phyloP scores from a whole-genome alignment of 495 filamentous ascomycete species.

The Penicillium coffeae region DNA sequence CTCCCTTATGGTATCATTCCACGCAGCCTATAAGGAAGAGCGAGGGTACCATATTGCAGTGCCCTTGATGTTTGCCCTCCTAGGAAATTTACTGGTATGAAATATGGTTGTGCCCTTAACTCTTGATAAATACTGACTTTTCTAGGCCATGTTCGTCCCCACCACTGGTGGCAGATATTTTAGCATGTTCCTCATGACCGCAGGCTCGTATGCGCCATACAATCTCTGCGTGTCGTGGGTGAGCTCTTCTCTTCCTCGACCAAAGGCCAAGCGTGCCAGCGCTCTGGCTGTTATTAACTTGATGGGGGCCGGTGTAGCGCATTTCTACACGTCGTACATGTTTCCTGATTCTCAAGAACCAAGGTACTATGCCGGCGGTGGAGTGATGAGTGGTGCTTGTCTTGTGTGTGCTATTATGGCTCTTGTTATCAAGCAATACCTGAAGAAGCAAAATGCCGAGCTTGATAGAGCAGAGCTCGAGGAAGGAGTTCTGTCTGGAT shows the following conservation, averaged over 20 bases:
- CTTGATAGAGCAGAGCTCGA: slow-evolving; percentile 8
- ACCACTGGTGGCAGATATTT: slow-evolving; percentile 7
- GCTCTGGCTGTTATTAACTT: slow-evolving; percentile 5
- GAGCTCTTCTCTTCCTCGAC: slow-evolving; percentile 6
- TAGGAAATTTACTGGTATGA: slow-evolving; percentile 10
- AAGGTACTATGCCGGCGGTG: slow-evolving; percentile 9
- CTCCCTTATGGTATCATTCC: slow-evolving; percentile 3
- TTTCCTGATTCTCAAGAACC: slow-evolving; percentile 11
- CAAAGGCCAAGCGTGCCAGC: slow-evolving; percentile 9
- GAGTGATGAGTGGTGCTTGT: slow-evolving; percentile 11
- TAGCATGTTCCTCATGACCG: slow-evolving; percentile 14
- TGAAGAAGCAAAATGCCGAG: slow-evolving; percentile 5
- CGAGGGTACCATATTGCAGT: slow-evolving; percentile 6
- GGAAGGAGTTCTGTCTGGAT: slow-evolving; percentile 1
- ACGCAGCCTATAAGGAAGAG: slow-evolving; percentile 6
- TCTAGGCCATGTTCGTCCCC: slow-evolving; percentile 8
- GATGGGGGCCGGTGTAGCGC: slow-evolving; percentile 11
- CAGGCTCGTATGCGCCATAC: slow-evolving; percentile 10
- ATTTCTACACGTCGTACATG: slow-evolving; percentile 12
- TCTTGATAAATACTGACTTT: not conserved
- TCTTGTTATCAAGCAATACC: slow-evolving; percentile 6
- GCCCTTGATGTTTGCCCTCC: slow-evolving; percentile 6
- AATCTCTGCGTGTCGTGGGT: slow-evolving; percentile 9
- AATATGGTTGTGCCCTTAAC: not conserved
- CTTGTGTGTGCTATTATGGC: slow-evolving; percentile 7